These are phyloP conservation scores for Teratosphaeriaceae sp. DNA, from an alignment of 2,329 filamentous ascomycete species.

Conservation along the genomic window DNA sequence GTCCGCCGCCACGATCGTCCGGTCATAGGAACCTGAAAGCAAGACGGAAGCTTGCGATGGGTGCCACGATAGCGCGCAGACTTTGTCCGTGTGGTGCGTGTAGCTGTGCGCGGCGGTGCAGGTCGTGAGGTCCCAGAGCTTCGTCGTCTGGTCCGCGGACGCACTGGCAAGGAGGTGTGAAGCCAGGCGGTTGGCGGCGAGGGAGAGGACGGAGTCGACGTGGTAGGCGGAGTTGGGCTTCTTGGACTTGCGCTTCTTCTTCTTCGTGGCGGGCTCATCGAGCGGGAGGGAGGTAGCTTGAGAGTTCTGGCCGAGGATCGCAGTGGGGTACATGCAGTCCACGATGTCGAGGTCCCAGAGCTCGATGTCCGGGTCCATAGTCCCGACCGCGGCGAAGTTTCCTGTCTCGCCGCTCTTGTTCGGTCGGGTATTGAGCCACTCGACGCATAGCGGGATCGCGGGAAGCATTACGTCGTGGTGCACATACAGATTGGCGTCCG, in stretches of 20 bases:
- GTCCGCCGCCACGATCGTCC: conserved; percentile 87
- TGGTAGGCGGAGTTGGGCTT: conserved; percentile 90
- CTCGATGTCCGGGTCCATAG: conserved; percentile 98
- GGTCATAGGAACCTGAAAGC: conserved; percentile 89
- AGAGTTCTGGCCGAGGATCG: conserved; percentile 71
- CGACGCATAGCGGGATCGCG: conserved; percentile 87
- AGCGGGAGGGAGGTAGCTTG: conserved; percentile 15
- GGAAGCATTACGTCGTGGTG: conserved; percentile 99
- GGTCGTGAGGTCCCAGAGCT: conserved; percentile 94
- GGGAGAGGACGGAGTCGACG: conserved; percentile 84
- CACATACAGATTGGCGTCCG: conserved; percentile 92
- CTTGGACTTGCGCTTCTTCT: conserved; percentile 84
- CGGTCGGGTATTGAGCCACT: conserved; percentile 93
- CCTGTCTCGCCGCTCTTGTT: conserved; percentile 64
- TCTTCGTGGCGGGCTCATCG: conserved; percentile 40
- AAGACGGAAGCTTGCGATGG: conserved; percentile 78
- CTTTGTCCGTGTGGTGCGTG: conserved; percentile 92
- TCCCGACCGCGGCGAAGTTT: conserved; percentile 92
- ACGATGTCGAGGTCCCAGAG: conserved; percentile 96
- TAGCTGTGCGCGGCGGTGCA: conserved; percentile 93
- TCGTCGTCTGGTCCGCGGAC: conserved; percentile 94
- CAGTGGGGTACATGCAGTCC: conserved; percentile 97
- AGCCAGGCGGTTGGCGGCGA: conserved; percentile 88
- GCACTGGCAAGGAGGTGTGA: conserved; percentile 90
- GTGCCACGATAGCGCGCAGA: conserved; percentile 95